A percentile compares a stretch with the other conserved stretches of the same genome.
Evolutionary conservation across 495 filamentous ascomycete species (phyloP).

Genomic region (Penicillium psychrofluorescens): DNA sequence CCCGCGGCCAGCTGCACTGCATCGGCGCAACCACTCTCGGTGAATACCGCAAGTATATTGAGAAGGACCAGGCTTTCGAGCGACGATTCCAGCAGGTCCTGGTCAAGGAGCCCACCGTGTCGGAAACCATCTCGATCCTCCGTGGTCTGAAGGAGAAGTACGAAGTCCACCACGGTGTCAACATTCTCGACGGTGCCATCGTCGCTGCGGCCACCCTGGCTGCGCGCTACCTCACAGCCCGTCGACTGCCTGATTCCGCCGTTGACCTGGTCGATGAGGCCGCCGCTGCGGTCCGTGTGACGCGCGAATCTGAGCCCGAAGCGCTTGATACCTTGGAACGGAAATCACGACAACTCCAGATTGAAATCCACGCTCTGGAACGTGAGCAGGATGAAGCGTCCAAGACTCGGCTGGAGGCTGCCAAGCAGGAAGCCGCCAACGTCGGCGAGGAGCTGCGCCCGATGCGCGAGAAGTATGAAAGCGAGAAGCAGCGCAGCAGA

Average conservation of each 20-base stretch:
- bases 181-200: slow-evolving; percentile 85
- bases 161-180: slow-evolving; percentile 97
- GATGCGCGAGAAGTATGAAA: slow-evolving; percentile 90
- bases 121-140: slow-evolving; percentile 93
- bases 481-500: slow-evolving; percentile 77
- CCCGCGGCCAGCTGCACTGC: slow-evolving; percentile 92
- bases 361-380: slow-evolving; percentile 90
- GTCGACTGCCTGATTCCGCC: slow-evolving; percentile 90
- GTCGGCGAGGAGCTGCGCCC: slow-evolving; percentile 86
- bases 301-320: slow-evolving; percentile 92
- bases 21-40: slow-evolving; percentile 92
- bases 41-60: slow-evolving; percentile 98
- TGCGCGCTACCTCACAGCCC: slow-evolving; percentile 80
- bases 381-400: slow-evolving; percentile 94
- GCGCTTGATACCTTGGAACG: slow-evolving; percentile 88
- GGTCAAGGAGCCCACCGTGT: slow-evolving; percentile 82
- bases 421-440: slow-evolving; percentile 85
- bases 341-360: slow-evolving; percentile 78
- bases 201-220: slow-evolving; percentile 85
- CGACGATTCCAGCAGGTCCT: slow-evolving; percentile 97
- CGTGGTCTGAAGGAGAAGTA: slow-evolving; percentile 95
- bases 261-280: slow-evolving; percentile 96
- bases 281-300: slow-evolving; percentile 87
- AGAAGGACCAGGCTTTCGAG: slow-evolving; percentile 96
- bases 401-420: slow-evolving; percentile 66